phyloP scores from a whole-genome alignment of 257 asterid genomes.

The Datura wrightii region DNA sequence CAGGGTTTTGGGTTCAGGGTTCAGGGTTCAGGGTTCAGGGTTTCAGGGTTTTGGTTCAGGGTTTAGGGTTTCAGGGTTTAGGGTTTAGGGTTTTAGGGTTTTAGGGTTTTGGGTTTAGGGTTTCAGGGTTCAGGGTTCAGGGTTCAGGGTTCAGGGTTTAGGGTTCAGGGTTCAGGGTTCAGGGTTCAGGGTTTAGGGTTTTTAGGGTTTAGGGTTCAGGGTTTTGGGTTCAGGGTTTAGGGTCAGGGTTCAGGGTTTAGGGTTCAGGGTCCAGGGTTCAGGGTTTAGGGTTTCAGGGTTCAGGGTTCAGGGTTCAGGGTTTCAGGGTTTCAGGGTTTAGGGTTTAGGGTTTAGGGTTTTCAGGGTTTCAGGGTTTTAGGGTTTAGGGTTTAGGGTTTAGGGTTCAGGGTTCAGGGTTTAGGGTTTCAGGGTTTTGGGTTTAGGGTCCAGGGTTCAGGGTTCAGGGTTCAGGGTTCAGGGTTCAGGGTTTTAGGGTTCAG shows the following conservation, averaged over 20 bases:
- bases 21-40: slow-evolving; percentile 39
- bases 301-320: slow-evolving; percentile 33
- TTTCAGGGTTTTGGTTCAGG: slow-evolving; percentile 27
- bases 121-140: slow-evolving; percentile 33
- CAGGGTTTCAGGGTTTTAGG: slow-evolving; percentile 38
- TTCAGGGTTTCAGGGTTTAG: slow-evolving; percentile 33
- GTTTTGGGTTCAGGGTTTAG: no score
- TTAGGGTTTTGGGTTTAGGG: no score
- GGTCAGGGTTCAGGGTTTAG: no score
- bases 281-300: slow-evolving; percentile 37
- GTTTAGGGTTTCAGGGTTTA: no score
- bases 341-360: slow-evolving; percentile 41
- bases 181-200: slow-evolving; percentile 30
- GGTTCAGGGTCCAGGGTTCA: slow-evolving; percentile 36
- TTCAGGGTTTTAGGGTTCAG: slow-evolving; percentile 38
- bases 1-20: slow-evolving; percentile 31
- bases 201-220: slow-evolving; percentile 39
- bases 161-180: slow-evolving; percentile 34
- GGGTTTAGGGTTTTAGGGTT: slow-evolving; percentile 34
- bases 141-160: slow-evolving; percentile 37
- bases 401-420: slow-evolving; percentile 35
- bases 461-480: slow-evolving; percentile 35
- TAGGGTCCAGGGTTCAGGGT: slow-evolving; percentile 19
- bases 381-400: slow-evolving; percentile 31
- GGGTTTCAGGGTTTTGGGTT: no score